A percentile compares a stretch with the other conserved stretches of the same genome.
Evolutionary conservation across 345 rosid genomes (phyloP).

Genomic region (Abelmoschus esculentus): DNA sequence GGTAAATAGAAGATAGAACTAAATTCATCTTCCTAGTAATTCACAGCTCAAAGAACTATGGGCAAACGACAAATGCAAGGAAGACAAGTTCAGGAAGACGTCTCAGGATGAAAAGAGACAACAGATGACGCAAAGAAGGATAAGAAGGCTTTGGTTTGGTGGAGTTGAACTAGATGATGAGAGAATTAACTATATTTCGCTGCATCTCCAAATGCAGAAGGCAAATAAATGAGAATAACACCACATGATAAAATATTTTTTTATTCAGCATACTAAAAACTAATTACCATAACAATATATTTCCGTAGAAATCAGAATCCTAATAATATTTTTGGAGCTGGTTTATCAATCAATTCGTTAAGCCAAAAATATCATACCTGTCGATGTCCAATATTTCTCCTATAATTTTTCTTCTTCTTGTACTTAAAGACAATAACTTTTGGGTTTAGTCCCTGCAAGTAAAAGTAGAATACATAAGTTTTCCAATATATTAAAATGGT

Average conservation of each 20-base stretch:
- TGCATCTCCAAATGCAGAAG: neutral
- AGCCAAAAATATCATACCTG: conserved; percentile 46
- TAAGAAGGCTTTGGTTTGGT: neutral
- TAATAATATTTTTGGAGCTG: neutral
- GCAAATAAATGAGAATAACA: neutral
- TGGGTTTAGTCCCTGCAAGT: conserved; percentile 62
- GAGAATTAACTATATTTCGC: neutral
- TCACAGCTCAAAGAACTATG: neutral
- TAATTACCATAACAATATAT: neutral
- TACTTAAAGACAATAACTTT: conserved; percentile 90
- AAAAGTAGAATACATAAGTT: neutral
- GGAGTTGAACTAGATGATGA: neutral
- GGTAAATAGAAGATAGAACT: neutral
- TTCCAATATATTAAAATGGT: neutral
- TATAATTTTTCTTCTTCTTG: conserved; percentile 86
- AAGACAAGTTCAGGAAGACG: neutral
- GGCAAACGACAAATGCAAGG: neutral
- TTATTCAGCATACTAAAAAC: neutral
- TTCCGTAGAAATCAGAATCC: neutral
- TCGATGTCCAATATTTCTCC: conserved; percentile 93
- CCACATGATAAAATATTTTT: neutral
- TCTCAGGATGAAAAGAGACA: neutral
- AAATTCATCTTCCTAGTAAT: neutral
- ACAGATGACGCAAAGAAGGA: neutral
- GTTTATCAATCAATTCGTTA: neutral